These are phyloP conservation scores for Plantago ovata DNA, from an alignment of 257 asterid genomes.

Conservation along the genomic window DNA sequence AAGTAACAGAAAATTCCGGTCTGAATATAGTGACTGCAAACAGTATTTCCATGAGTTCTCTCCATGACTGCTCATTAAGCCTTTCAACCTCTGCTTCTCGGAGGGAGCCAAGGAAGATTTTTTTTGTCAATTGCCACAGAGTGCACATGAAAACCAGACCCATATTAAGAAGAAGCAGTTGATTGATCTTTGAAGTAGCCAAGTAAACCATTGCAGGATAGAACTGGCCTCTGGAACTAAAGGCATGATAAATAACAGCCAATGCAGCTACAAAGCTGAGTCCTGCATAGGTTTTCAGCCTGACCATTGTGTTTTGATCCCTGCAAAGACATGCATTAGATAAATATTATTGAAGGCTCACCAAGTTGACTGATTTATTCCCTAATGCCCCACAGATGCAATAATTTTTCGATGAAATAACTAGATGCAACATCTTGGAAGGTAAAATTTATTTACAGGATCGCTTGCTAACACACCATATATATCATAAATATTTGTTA, in stretches of 20 bases:
- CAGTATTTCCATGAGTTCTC: conserved; percentile 95
- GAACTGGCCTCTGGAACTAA: conserved; percentile 79
- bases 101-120: conserved; percentile 81
- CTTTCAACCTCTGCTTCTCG: conserved; percentile 98
- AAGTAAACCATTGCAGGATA: conserved; percentile 94
- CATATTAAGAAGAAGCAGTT: conserved; percentile 82
- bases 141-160: conserved; percentile 84
- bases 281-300: conserved; percentile 82
- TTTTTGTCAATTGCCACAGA: conserved; percentile 90
- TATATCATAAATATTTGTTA: no score
- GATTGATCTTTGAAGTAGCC: conserved; percentile 83
- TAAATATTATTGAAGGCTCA: not conserved
- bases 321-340: conserved; percentile 36
- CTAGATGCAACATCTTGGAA: no score
- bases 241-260: conserved; percentile 79
- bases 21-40: conserved; percentile 97
- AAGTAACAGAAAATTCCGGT: conserved; percentile 82
- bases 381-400: no score
- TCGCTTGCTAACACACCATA: no score
- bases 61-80: conserved; percentile 94
- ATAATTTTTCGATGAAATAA: no score
- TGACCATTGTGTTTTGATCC: conserved; percentile 50
- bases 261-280: conserved; percentile 63
- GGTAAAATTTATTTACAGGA: no score
- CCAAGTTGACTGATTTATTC: no score